Evolutionary conservation across 352 stramenopile species (phyloP).

Genomic region (Poterioochromonas sp.): DNA sequence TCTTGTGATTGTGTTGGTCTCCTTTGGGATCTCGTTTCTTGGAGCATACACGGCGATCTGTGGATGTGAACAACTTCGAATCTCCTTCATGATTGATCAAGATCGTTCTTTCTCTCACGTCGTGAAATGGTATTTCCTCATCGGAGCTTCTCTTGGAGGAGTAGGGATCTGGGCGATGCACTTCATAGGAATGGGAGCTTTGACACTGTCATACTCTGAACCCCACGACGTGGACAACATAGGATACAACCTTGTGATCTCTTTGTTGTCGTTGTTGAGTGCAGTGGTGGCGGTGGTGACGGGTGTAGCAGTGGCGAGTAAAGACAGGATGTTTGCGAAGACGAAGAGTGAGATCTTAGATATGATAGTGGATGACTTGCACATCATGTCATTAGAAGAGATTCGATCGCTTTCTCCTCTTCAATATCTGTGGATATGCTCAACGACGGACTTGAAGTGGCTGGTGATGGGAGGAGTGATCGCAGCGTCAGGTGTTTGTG

Average conservation of each 20-base stretch:
- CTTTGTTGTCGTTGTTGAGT: neutral
- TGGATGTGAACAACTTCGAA: neutral
- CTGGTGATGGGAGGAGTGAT: neutral
- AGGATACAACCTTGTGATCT: neutral
- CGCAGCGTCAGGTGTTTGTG: neutral
- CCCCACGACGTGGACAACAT: neutral
- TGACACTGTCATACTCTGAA: neutral
- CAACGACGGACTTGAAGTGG: neutral
- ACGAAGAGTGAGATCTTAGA: neutral
- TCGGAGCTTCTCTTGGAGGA: neutral
- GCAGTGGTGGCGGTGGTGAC: neutral
- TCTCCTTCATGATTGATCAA: neutral
- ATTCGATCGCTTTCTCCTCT: neutral
- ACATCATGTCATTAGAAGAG: neutral
- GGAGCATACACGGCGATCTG: neutral
- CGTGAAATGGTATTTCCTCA: neutral
- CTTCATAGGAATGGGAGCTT: conserved; percentile 7
- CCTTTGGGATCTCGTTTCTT: neutral
- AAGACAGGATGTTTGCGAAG: conserved; percentile 10
- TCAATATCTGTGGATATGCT: neutral
- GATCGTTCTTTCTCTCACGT: neutral
- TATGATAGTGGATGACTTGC: neutral
- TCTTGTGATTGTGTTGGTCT: neutral
- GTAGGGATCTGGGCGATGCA: neutral
- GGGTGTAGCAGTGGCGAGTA: neutral